A percentile compares a stretch with the other conserved stretches of the same genome.
Conservation (phyloP, 192 early-diverging fungal genomes). For the Gigaspora rosea region DNA sequence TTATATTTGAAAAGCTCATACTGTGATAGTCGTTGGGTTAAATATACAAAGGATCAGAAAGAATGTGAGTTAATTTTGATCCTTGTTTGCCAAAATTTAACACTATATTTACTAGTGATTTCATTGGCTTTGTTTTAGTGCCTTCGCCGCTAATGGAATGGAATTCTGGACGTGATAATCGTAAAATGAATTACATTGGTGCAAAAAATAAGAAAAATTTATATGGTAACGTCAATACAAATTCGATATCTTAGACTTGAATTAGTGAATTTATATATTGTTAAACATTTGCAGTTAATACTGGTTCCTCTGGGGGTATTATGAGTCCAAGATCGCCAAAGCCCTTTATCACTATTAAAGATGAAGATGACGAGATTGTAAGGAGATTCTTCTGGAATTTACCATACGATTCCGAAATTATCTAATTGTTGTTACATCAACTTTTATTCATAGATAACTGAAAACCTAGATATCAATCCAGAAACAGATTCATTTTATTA, state of each 20-base stretch:
- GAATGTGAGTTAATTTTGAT: conserved; percentile 40
- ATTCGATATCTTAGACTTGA: background rate
- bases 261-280: background rate
- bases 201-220: conserved; percentile 39
- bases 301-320: background rate
- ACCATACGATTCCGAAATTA: background rate
- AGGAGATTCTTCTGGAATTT: background rate
- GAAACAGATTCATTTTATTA: conserved; percentile 78
- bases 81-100: background rate
- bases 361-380: conserved; percentile 54
- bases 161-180: conserved; percentile 17
- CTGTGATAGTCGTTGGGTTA: conserved; percentile 64
- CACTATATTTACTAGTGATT: background rate
- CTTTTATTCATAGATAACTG: conserved; percentile 46
- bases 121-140: background rate
- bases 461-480: conserved; percentile 66
- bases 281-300: conserved; percentile 11
- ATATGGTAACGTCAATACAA: conserved; percentile 34
- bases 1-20: conserved; percentile 79
- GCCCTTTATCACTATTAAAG: background rate
- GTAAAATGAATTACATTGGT: background rate
- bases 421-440: conserved; percentile 11
- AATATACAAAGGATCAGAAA: conserved; percentile 57
- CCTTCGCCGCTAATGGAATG: conserved; percentile 25
- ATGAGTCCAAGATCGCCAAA: conserved; percentile 27